Conservation (phyloP, 73 alveolate genomes). For the Paraurostyla sp. region DNA sequence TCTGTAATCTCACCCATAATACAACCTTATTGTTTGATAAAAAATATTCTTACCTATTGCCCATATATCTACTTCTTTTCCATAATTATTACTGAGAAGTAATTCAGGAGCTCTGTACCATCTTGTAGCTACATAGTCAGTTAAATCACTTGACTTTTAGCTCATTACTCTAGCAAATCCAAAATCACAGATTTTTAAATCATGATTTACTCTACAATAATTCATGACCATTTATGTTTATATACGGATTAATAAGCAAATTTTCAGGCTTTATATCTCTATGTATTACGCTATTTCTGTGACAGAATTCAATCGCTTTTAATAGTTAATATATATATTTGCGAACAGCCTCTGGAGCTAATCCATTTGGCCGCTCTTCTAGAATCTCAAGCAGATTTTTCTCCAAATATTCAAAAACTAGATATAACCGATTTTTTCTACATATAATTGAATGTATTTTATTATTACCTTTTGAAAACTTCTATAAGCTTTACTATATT, state of each 20-base stretch:
- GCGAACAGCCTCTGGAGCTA: conserved; percentile 84
- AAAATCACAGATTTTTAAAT: conserved; percentile 71
- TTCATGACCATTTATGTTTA: too few relatives aligned
- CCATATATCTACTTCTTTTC: conserved; percentile 84
- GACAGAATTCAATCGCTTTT: conserved; percentile 81
- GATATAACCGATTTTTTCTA: conserved; percentile 70
- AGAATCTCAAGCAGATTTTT: conserved; percentile 83
- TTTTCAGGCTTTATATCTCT: conserved; percentile 84
- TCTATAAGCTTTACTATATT: conserved; percentile 90
- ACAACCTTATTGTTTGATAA: conserved; percentile 69
- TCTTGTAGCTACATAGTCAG: conserved; percentile 87
- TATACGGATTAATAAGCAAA: conserved; percentile 61
- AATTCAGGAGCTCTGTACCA: conserved; percentile 89
- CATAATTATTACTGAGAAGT: conserved; percentile 80
- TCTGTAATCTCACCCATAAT: conserved; percentile 85
- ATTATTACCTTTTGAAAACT: conserved; percentile 82
- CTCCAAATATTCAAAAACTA: conserved; percentile 84
- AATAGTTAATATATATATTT: conserved; percentile 81
- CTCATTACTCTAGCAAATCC: conserved; percentile 77
- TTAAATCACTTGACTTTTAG: conserved; percentile 65
- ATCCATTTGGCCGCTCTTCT: conserved; percentile 91
- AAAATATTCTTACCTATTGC: too few relatives aligned
- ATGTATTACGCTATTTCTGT: conserved; percentile 78
- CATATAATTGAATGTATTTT: conserved; percentile 44
- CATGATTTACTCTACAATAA: conserved; percentile 11